Evolutionary conservation across 75 land plant genomes (phyloP), one percentile per base, ranked within the genome.

Genomic region (Azolla pinnata): DNA sequence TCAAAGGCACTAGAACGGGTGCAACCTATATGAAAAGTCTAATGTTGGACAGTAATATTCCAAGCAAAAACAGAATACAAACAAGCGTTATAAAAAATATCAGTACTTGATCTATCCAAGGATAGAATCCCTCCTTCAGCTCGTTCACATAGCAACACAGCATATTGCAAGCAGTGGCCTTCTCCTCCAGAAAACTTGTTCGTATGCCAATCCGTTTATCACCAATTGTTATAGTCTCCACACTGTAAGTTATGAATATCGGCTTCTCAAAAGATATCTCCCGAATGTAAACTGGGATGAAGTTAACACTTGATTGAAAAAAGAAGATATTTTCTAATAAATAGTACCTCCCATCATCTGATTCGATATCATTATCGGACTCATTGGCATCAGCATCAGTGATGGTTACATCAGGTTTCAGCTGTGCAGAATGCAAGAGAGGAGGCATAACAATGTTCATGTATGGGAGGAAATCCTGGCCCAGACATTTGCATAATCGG

Each of bases 121-220:
- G 96, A 63, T 56, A 93, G 67, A 93, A 93, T 17, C 98, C 98
- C 63, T 93, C 96, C 59, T 88, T 93, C 40, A 93, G 64, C 57
- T 93, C 98, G 75, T 85, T 96, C 59, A 87, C 98, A 83, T 93
- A 93, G 52, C 98, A 93, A 40, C 98, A 93, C 0, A 93, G 75
- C 98, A 93, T 93, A 58, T 93, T 93, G 57, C 98, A 93, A 50
- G 98, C 98, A 49, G 98, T 93, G 19, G 98, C 98, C 60, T 93
- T 93, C 66, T 93, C 98, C 70, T 93, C 98, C 74, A 93, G 47
- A 42, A 93, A 87, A 75, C 98, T 93, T 12, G 98, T 93, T 49
- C 82, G 78, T 61, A 93, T 93, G 18, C 98, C 98, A 54, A 93
- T 93, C 54, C 85, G 83, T 67, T 93, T 93, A 63, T 93, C 98